Conservation (phyloP, 768 basidiomycete species). For the Tulasnella sp. region DNA sequence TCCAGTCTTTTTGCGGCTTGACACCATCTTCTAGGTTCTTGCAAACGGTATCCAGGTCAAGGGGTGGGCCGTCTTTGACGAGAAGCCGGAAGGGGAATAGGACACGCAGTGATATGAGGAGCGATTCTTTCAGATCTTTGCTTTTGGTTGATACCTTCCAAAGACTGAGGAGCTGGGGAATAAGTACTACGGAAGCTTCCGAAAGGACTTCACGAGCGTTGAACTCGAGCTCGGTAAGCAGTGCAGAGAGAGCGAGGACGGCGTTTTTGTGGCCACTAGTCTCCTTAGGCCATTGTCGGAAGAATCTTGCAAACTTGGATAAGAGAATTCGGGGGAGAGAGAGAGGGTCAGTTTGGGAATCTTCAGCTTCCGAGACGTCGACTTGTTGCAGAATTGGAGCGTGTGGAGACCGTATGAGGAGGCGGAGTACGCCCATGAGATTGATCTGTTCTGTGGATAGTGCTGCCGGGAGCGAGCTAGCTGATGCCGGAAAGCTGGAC, state of each 20-base stretch:
- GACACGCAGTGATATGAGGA: slow-evolving; percentile 70
- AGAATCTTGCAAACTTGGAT: slow-evolving; percentile 60
- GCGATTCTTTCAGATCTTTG: slow-evolving; percentile 72
- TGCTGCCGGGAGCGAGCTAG: slow-evolving; percentile 40
- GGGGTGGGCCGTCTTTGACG: slow-evolving; percentile 41
- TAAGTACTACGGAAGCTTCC: not conserved
- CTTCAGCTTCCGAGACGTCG: slow-evolving; percentile 33
- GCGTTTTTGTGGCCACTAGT: slow-evolving; percentile 80
- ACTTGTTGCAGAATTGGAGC: slow-evolving; percentile 48
- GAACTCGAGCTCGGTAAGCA: slow-evolving; percentile 74
- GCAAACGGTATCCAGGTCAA: slow-evolving; percentile 31
- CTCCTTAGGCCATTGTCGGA: slow-evolving; percentile 68
- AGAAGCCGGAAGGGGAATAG: slow-evolving; percentile 71
- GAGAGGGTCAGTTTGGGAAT: slow-evolving; percentile 51
- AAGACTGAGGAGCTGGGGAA: slow-evolving; percentile 45
- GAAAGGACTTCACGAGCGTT: slow-evolving; percentile 56
- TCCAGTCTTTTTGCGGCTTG: slow-evolving; percentile 1
- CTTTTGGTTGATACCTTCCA: slow-evolving; percentile 79
- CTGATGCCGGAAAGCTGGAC: slow-evolving; percentile 27
- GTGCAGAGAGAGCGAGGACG: slow-evolving; percentile 65
- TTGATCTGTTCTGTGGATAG: slow-evolving; percentile 66
- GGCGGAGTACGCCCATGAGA: slow-evolving; percentile 63
- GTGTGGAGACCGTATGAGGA: slow-evolving; percentile 60
- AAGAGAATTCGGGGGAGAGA: slow-evolving; percentile 59
- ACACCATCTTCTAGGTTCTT: slow-evolving; percentile 38